These are phyloP conservation scores for Alternaria angustiovoidea DNA, from an alignment of 2,329 filamentous ascomycete genomes.

Conservation along the genomic window DNA sequence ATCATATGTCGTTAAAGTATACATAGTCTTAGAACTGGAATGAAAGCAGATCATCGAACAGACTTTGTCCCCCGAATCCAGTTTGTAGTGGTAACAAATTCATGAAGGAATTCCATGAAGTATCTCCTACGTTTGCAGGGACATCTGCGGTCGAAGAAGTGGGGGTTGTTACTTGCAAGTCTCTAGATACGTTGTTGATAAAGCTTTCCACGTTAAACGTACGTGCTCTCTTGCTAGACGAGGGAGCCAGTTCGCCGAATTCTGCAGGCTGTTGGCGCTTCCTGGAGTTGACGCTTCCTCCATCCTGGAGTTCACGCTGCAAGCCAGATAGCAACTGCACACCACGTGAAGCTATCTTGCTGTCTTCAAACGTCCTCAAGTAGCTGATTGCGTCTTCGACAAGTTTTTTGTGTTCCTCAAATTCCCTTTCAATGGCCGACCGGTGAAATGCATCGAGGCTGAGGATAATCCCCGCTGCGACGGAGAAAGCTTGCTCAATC, in stretches of 20 bases:
- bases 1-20: constrained; percentile 38
- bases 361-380: constrained; percentile 18
- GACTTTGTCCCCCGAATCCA: constrained; percentile 17
- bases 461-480: constrained; percentile 52
- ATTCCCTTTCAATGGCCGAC: constrained; percentile 13
- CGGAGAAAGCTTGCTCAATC: constrained; percentile 54
- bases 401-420: constrained; percentile 13
- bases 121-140: not conserved
- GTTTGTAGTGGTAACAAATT: constrained; percentile 18
- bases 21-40: constrained; percentile 14
- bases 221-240: constrained; percentile 11
- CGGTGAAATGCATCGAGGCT: constrained; percentile 52
- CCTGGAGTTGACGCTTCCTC: not conserved
- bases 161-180: constrained; percentile 12
- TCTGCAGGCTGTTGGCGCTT: constrained; percentile 13
- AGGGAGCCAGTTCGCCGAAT: not conserved
- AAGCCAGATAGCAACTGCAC: constrained; percentile 18
- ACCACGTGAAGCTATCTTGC: constrained; percentile 24
- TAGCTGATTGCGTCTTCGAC: constrained; percentile 19
- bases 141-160: not conserved
- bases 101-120: constrained; percentile 12
- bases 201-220: constrained; percentile 15
- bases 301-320: constrained; percentile 16
- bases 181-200: constrained; percentile 17
- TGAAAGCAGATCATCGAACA: constrained; percentile 21